Evolutionary conservation across 164 flowering plant species (phyloP), one percentile per base, ranked within the genome.

Genomic region (Kingdonia uniflora): DNA sequence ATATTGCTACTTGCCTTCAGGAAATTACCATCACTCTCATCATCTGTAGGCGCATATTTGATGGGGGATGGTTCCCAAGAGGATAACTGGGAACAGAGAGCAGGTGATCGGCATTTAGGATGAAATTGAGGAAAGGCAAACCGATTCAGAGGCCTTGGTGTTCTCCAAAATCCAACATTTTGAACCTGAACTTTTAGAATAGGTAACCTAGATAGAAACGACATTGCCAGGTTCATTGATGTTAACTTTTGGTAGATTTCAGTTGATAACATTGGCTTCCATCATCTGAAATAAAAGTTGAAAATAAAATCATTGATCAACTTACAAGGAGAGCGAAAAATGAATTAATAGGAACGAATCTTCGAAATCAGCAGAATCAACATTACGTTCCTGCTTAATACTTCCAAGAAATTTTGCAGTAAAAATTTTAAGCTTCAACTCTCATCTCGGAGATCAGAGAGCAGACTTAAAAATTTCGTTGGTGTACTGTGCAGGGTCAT

Each of bases 41-140:
- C 75, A 40, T 48, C 57, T 24, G 50, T 38, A 14, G 76, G 68
- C 60, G 84, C 70, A 67, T 76, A 76, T 26, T 76, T 54, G 52
- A 73, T 65, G 33, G 86, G 74, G n/a, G 94, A 64, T 33, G 88
- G 77, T 54, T 82, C 85, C 91, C 95, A 83, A 14, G 73, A 71
- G 17, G 86, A 49, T 64, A 68, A 48, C 16, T 69, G 76, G 24
- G 83, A 64, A 70, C 86, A 80, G 53, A 52, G 53, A 62, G 74
- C 47, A 21, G 56, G 63, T 17, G 4, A 29, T 3, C 43, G 26
- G 41, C n/a, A 59, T 51, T 60, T 76, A 24, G 39, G 15, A 45
- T 19, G 59, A 55, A 54, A 16, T 42, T 15, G 47, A 38, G 68
- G 57, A 20, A 61, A 51, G 19, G 42, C 26, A 39, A 52, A 45